Evolutionary conservation across 306 rosid genomes (phyloP).

Genomic region (Canavalia ensiformis): DNA sequence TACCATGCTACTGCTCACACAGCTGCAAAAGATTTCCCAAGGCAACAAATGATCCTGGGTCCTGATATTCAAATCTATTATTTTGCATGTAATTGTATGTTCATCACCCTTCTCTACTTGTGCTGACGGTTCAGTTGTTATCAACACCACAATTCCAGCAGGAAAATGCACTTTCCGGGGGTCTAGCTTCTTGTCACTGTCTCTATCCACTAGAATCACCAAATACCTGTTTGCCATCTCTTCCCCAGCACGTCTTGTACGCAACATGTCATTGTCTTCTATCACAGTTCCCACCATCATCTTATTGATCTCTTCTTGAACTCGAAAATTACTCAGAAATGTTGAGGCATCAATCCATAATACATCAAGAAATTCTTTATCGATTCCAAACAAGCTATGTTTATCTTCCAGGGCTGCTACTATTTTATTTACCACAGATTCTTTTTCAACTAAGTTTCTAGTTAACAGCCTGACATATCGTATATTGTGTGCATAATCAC

Average conservation of each 20-base stretch:
- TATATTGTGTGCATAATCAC: neutral
- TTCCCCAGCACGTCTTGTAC: neutral
- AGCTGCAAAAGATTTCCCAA: constrained; percentile 9
- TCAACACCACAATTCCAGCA: neutral
- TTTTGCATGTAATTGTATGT: neutral
- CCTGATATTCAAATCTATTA: constrained; percentile 18
- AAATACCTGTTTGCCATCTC: neutral
- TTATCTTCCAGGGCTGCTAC: neutral
- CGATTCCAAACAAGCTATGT: neutral
- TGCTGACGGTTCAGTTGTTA: neutral
- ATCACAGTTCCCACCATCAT: neutral
- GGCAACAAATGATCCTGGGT: constrained; percentile 28
- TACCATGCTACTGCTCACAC: neutral
- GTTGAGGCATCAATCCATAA: neutral
- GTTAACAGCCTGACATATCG: constrained; percentile 14
- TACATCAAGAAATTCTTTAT: neutral
- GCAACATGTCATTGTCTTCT: neutral
- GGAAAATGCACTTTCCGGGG: neutral
- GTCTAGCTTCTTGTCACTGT: neutral
- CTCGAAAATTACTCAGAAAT: neutral
- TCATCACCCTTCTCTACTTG: neutral
- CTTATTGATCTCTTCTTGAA: neutral
- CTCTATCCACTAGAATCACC: constrained; percentile 28
- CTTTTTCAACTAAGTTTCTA: constrained; percentile 7
- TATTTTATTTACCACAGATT: neutral